Evolutionary conservation across 169 alveolate genomes (phyloP), one percentile per base, ranked within the genome.

Genomic region (Cryptosporidium muris): DNA sequence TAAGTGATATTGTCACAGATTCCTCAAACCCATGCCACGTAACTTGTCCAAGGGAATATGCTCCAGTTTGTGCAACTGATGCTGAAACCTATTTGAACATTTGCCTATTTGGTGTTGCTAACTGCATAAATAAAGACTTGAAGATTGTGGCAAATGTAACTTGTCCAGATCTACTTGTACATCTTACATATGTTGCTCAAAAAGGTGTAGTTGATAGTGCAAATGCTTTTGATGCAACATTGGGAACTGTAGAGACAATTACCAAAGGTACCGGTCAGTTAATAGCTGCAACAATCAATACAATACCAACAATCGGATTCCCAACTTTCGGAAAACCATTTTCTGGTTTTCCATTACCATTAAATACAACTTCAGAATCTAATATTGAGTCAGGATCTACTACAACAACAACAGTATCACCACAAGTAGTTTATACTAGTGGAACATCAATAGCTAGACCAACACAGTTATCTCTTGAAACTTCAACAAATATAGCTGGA

Each of bases 1-100:
- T 74, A 43, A 51, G 65, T 3, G 67, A 62, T 60, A 16, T 11
- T 40, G 9, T 62, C 6, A 45, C 62, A 3, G 64, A 74, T 12
- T 38, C 54, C 16, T 38, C 67, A 54, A 74, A 74, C 42, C 85
- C 85, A 56, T 74, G 85, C 48, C 85, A 74, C 43, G 60, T 74
- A 34, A 74, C 85, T 8, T 74, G 85, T 43, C 67, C 85, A 60
- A 74, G 85, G 60, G 85, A 74, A 48, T 74, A 74, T 58, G 66
- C 85, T 16, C 85, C 85, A 5, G 63, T 74, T 1, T 74, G 85
- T 74, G 85, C 85, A n/a, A 74, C 85, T 25, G 68, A 74, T 74
- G 85, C 85, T 36, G 85, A 74, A 34, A 74, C 85, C 3, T 74
- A 74, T 37, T 66, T 40, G 14, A 74, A 74, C 48, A 36, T 54